Conservation (phyloP, 345 rosid species). For the Camelina sativa region DNA sequence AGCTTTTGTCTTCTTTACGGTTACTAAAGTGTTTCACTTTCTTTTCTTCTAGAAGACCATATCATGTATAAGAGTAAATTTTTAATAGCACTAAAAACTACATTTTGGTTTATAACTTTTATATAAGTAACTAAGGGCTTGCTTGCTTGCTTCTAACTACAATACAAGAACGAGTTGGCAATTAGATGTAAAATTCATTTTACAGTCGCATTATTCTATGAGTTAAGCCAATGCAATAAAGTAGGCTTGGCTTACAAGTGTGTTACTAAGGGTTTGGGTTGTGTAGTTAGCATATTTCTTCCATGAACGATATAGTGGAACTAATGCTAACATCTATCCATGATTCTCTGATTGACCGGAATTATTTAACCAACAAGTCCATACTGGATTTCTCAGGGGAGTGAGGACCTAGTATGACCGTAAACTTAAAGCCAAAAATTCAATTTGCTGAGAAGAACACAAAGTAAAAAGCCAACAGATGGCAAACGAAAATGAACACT, state of each 20-base stretch:
- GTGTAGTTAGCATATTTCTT: neutral
- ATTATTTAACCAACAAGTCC: neutral
- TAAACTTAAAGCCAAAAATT: neutral
- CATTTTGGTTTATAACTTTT: neutral
- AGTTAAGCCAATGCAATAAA: too few relatives aligned
- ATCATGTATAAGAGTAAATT: neutral
- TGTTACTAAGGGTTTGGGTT: too few relatives aligned
- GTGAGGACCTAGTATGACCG: too few relatives aligned
- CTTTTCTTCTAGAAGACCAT: conserved; percentile 33
- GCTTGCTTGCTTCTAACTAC: too few relatives aligned
- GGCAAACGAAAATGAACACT: neutral
- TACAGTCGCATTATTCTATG: neutral
- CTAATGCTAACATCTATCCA: too few relatives aligned
- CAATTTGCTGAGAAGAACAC: neutral
- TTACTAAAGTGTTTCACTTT: conserved; percentile 25
- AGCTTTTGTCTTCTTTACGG: conserved; percentile 24
- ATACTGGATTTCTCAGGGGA: too few relatives aligned
- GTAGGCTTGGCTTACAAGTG: too few relatives aligned
- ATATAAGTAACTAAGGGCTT: too few relatives aligned
- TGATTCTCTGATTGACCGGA: neutral
- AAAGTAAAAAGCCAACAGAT: neutral
- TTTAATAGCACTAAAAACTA: neutral
- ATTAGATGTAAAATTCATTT: too few relatives aligned
- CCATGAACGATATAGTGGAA: neutral
- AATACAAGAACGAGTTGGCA: neutral